Percentiles rank a stretch among this genome's conserved stretches.
Evolutionary conservation across 805 yeast genomes (phyloP).

Genomic region (Kodamaea lidongshanica): DNA sequence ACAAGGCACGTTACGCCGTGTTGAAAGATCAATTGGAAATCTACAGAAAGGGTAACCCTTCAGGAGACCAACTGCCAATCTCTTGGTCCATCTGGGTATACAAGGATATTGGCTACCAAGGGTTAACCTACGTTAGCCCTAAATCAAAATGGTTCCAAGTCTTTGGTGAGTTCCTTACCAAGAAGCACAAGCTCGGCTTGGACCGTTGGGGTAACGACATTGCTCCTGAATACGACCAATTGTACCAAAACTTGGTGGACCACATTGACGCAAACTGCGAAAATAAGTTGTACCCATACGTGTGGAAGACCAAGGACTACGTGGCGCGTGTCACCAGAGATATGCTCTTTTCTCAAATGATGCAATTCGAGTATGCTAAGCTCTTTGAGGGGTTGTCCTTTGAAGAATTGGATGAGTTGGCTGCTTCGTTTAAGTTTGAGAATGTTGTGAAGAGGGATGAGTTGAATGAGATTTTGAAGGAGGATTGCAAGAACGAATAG

Average conservation of each 20-base stretch:
- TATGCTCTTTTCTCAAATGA: slow-evolving; percentile 38
- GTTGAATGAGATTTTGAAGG: slow-evolving; percentile 30
- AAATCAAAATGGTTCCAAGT: slow-evolving; percentile 37
- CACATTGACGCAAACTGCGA: slow-evolving; percentile 40
- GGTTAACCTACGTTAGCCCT: slow-evolving; percentile 42
- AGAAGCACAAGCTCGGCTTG: slow-evolving; percentile 41
- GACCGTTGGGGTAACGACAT: slow-evolving; percentile 48
- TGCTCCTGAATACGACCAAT: slow-evolving; percentile 30
- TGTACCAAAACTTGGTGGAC: slow-evolving; percentile 30
- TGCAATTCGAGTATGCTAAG: slow-evolving; percentile 42
- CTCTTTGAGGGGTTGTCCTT: slow-evolving; percentile 34
- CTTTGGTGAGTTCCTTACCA: slow-evolving; percentile 36
- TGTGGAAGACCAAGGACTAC: slow-evolving; percentile 34
- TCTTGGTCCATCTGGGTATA: slow-evolving; percentile 50
- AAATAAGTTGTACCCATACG: slow-evolving; percentile 35
- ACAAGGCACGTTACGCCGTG: slow-evolving; percentile 35
- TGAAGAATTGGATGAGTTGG: slow-evolving; percentile 46
- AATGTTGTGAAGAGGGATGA: slow-evolving; percentile 37
- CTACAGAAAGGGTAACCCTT: slow-evolving; percentile 42
- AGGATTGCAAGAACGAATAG: too few relatives aligned
- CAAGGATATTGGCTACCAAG: slow-evolving; percentile 50
- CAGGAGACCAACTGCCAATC: slow-evolving; percentile 41
- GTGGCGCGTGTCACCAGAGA: slow-evolving; percentile 37
- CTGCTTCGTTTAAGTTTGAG: slow-evolving; percentile 46
- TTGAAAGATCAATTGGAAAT: slow-evolving; percentile 42